These are phyloP conservation scores for Lathyrus tuberosus DNA, from an alignment of 306 rosid species.

Conservation along the genomic window DNA sequence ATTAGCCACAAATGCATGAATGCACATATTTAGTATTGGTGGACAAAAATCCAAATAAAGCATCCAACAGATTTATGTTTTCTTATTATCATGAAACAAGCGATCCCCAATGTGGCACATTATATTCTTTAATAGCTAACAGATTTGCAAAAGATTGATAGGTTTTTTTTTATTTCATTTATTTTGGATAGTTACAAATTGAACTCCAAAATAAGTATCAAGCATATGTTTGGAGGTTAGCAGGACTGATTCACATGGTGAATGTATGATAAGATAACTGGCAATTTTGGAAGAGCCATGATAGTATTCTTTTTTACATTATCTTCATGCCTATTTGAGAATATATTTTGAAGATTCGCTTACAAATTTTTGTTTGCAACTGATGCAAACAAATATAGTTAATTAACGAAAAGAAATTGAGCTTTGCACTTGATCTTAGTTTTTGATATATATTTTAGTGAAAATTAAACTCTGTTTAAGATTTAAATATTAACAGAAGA, in stretches of 20 bases:
- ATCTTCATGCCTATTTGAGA: slow-evolving; percentile 16
- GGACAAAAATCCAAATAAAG: slow-evolving; percentile 39
- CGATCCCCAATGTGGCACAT: slow-evolving; percentile 40
- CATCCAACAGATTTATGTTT: slow-evolving; percentile 53
- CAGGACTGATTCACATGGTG: slow-evolving; percentile 42
- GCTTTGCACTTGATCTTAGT: not conserved
- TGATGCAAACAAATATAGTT: not conserved
- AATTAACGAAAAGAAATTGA: not conserved
- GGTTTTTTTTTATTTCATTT: slow-evolving; percentile 36
- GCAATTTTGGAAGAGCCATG: slow-evolving; percentile 31
- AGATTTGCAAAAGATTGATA: slow-evolving; percentile 39
- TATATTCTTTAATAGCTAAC: slow-evolving; percentile 39
- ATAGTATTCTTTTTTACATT: slow-evolving; percentile 33
- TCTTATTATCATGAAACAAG: slow-evolving; percentile 28
- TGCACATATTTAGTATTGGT: slow-evolving; percentile 18
- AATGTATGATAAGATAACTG: slow-evolving; percentile 30
- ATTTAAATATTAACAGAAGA: not conserved
- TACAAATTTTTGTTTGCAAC: slow-evolving; percentile 7
- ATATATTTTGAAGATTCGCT: slow-evolving; percentile 20
- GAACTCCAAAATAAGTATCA: slow-evolving; percentile 29
- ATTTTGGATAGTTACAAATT: slow-evolving; percentile 29
- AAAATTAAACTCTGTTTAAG: not conserved
- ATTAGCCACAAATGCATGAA: slow-evolving; percentile 44
- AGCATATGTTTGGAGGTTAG: too few relatives aligned
- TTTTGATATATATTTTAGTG: not conserved